Percentiles rank a stretch among this genome's conserved stretches.
phyloP scores from a whole-genome alignment of 2,329 filamentous ascomycete species.

The Curvularia sp. region DNA sequence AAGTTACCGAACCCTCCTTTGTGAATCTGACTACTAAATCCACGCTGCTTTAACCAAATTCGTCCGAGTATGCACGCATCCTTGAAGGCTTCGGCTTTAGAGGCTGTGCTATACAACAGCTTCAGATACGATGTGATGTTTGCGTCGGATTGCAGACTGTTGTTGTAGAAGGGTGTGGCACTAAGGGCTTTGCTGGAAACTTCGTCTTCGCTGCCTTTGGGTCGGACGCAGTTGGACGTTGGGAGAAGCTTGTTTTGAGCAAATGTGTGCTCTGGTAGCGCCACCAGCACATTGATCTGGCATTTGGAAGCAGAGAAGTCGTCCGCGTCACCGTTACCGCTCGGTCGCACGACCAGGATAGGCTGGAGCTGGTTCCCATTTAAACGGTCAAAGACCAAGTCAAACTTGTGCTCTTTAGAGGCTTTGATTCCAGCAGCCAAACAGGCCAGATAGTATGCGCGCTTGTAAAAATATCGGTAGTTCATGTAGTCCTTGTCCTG shows the following conservation, averaged over 20 bases:
- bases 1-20: slow-evolving; percentile 90
- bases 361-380: slow-evolving; percentile 81
- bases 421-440: slow-evolving; percentile 74
- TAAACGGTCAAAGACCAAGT: slow-evolving; percentile 69
- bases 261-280: slow-evolving; percentile 73
- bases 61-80: slow-evolving; percentile 87
- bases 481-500: slow-evolving; percentile 96
- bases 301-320: slow-evolving; percentile 49
- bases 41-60: slow-evolving; percentile 88
- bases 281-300: slow-evolving; percentile 77
- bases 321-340: slow-evolving; percentile 40
- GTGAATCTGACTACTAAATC: slow-evolving; percentile 73
- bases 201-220: slow-evolving; percentile 57
- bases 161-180: slow-evolving; percentile 88
- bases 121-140: slow-evolving; percentile 78
- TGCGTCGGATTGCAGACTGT: slow-evolving; percentile 79
- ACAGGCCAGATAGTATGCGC: slow-evolving; percentile 88
- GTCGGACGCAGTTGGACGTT: slow-evolving; percentile 72
- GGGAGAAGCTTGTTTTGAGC: slow-evolving; percentile 74
- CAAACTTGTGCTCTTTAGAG: slow-evolving; percentile 61
- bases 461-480: slow-evolving; percentile 91
- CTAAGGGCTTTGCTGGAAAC: slow-evolving; percentile 41
- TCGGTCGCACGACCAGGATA: slow-evolving; percentile 61
- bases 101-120: slow-evolving; percentile 72
- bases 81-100: slow-evolving; percentile 73